Percentiles rank a stretch among this genome's conserved stretches.
These are phyloP conservation scores for Leishmania martiniquensis DNA, from an alignment of 208 protist species.

Conservation along the genomic window DNA sequence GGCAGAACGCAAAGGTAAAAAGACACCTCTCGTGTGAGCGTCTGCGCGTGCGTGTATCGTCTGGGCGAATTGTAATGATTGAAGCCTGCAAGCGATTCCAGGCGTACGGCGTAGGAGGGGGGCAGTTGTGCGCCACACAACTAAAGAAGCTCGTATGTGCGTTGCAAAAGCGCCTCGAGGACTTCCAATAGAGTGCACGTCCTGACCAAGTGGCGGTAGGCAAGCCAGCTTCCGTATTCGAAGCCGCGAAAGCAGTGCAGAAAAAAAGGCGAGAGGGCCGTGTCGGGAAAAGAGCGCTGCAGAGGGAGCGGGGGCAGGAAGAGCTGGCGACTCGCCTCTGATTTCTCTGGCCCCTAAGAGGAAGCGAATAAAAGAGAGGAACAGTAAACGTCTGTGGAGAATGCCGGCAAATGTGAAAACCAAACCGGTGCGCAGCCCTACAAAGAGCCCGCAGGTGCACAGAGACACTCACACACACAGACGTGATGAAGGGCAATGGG, in stretches of 20 bases:
- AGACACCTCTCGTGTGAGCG: background rate
- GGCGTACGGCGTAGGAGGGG: background rate
- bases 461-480: too few relatives aligned
- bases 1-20: background rate
- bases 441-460: too few relatives aligned
- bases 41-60: background rate
- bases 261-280: background rate
- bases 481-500: too few relatives aligned
- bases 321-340: too few relatives aligned
- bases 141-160: background rate
- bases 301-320: too few relatives aligned
- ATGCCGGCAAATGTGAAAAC: too few relatives aligned
- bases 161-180: background rate
- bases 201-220: background rate
- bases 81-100: background rate
- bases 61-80: background rate
- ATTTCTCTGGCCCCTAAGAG: background rate
- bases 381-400: too few relatives aligned
- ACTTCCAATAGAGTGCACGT: background rate
- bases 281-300: background rate
- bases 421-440: too few relatives aligned
- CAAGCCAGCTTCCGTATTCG: background rate
- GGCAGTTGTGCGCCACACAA: background rate
- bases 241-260: background rate
- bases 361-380: background rate